Evolutionary conservation across 2,329 filamentous ascomycete species (phyloP).

Genomic region (Atkinsonella texensis): DNA sequence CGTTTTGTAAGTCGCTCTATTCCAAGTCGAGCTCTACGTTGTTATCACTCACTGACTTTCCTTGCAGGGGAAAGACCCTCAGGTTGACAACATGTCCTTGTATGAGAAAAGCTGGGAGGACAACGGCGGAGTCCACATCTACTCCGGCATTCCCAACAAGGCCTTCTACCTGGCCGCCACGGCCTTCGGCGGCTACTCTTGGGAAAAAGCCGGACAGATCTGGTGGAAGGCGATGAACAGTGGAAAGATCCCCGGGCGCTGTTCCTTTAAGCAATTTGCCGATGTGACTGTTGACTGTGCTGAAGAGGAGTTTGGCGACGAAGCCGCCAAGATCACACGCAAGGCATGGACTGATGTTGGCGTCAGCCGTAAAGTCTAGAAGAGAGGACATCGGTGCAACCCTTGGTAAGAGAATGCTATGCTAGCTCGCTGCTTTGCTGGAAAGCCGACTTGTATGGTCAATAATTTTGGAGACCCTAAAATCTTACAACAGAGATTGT

Average conservation of each 20-base stretch:
- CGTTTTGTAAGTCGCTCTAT: conserved; percentile 28
- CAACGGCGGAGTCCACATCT: conserved; percentile 42
- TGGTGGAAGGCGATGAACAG: conserved; percentile 39
- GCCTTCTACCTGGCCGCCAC: conserved; percentile 39
- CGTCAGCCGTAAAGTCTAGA: conserved; percentile 18
- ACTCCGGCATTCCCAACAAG: conserved; percentile 45
- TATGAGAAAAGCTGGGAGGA: conserved; percentile 30
- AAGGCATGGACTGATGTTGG: conserved; percentile 37
- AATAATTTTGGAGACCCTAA: background rate
- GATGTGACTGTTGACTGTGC: conserved; percentile 35
- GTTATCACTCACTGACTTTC: background rate
- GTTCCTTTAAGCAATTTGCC: conserved; percentile 36
- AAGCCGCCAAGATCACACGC: conserved; percentile 30
- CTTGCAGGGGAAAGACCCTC: conserved; percentile 37
- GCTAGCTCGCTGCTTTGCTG: background rate
- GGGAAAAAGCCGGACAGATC: conserved; percentile 40
- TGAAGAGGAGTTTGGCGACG: conserved; percentile 28
- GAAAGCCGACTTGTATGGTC: background rate
- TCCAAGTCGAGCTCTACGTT: background rate
- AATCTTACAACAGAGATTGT: background rate
- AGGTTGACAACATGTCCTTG: conserved; percentile 34
- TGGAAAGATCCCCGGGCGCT: conserved; percentile 26
- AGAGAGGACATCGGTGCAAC: conserved; percentile 4
- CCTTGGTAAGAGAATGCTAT: conserved; percentile 5
- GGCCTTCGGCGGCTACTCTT: conserved; percentile 39